A percentile compares a stretch with the other conserved stretches of the same genome.
These are phyloP conservation scores for Penicillium silybi DNA, from an alignment of 495 filamentous ascomycete species.

Conservation along the genomic window DNA sequence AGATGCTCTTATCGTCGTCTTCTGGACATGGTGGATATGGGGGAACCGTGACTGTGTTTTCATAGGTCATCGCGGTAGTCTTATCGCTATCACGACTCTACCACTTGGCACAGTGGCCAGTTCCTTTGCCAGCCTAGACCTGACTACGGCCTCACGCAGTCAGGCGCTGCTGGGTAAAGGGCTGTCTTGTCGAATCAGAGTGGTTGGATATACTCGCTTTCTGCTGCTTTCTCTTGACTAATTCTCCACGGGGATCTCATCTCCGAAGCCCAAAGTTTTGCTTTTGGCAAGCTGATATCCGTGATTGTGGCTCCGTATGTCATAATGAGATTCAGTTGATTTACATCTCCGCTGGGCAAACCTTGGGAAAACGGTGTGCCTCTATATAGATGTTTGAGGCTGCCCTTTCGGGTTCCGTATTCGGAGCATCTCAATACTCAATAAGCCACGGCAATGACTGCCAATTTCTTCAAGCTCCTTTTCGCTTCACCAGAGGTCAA, in stretches of 20 bases:
- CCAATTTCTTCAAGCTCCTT: slow-evolving; percentile 24
- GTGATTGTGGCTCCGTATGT: slow-evolving; percentile 11
- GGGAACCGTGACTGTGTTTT: too few relatives aligned
- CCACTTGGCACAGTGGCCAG: not conserved
- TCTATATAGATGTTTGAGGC: slow-evolving; percentile 9
- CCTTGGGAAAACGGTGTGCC: not conserved
- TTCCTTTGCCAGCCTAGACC: not conserved
- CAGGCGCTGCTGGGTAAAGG: not conserved
- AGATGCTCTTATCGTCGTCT: not conserved
- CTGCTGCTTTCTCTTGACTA: slow-evolving; percentile 6
- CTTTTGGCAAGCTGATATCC: slow-evolving; percentile 1
- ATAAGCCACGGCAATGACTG: slow-evolving; percentile 7
- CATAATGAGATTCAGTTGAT: not conserved
- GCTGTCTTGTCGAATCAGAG: slow-evolving; percentile 10
- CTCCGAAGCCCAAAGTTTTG: not conserved
- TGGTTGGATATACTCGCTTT: slow-evolving; percentile 4
- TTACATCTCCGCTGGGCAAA: not conserved
- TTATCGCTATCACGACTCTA: slow-evolving; percentile 8
- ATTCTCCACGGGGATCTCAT: not conserved
- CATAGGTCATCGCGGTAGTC: slow-evolving; percentile 4
- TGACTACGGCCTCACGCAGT: too few relatives aligned
- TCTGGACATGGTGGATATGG: not conserved
- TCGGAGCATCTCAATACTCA: not conserved
- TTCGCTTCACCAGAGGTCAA: slow-evolving; percentile 51
- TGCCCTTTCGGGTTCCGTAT: not conserved